Base-by-base conservation (phyloP, 805 yeast genomes). In the Kockiozyma suomiensis region DNA sequence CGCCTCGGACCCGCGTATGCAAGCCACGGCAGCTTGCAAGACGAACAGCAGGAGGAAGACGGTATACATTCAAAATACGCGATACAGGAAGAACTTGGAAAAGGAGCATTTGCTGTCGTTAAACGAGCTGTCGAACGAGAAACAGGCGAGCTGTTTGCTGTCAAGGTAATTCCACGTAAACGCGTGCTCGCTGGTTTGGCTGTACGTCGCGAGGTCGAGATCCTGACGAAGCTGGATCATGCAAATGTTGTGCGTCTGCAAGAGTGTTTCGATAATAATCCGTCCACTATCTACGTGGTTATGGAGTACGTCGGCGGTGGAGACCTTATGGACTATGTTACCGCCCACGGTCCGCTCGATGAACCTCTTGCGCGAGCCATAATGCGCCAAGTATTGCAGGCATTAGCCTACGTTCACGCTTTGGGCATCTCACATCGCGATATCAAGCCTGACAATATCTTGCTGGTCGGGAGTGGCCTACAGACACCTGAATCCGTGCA, bases 291-390 rank as follows among this genome's bases (percentile, higher is more conserved):
- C 72, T 93, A 90, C 72, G 78, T 94, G 64, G 93, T 94, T 6
- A 93, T 94, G 97, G 99, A 94, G 70, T 88, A 86, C 69, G 96
- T 94, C 28, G 86, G 96, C 1, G 97, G 97, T 15, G 99, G 99
- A 26, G 99, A 94, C 73, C 77, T 94, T 54, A 94, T 94, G 99
- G 99, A 94, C 76, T 92, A 90, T 74, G 96, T 93, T 1, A 93
- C 96, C 0, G 89, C 91, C 1, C 87, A 89, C 73, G 97, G 97
- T 1, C 66, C 74, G 0, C 88, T 94, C 19, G 93, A 93, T 13
- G 99, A 94, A 73, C 91, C 85, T 50, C 94, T 96, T 2, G 88
- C 92, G 7, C 85, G 88, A 66, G 97, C 89, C 61, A 89, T 94
- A 26, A 82, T 96, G 1, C 82, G 83, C 65, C 99, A 94, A 73